Evolutionary conservation across 768 basidiomycete genomes (phyloP).

Genomic region (Auricularia auricula-judae): DNA sequence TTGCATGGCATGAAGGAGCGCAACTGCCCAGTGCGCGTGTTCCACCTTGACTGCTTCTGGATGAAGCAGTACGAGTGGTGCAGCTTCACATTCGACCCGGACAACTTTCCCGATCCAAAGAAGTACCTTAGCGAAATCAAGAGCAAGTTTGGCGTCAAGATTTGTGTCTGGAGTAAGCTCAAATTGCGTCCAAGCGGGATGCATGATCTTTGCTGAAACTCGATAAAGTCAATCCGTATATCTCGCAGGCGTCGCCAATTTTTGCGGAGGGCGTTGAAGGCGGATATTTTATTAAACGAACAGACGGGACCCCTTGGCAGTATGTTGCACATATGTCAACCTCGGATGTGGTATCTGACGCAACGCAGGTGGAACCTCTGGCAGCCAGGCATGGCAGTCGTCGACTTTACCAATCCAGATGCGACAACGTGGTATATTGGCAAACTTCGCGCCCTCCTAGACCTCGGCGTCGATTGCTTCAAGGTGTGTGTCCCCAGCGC

Average conservation of each 20-base stretch:
- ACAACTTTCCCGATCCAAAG: conserved; percentile 59
- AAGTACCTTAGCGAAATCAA: conserved; percentile 50
- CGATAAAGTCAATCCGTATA: conserved; percentile 49
- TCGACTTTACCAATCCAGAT: conserved; percentile 55
- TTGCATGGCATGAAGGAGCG: conserved; percentile 60
- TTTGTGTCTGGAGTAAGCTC: conserved; percentile 57
- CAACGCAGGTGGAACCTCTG: conserved; percentile 65
- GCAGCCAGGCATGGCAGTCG: conserved; percentile 51
- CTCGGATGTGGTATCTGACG: conserved; percentile 5
- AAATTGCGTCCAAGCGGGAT: not conserved
- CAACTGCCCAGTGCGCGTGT: conserved; percentile 52
- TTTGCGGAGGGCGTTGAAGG: conserved; percentile 57
- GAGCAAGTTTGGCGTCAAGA: conserved; percentile 51
- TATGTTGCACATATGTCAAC: not conserved
- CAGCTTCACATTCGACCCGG: conserved; percentile 63
- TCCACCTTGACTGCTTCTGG: conserved; percentile 62
- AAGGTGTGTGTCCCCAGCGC: conserved; percentile 24
- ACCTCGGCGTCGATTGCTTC: conserved; percentile 43
- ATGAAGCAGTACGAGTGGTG: not conserved
- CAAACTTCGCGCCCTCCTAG: conserved; percentile 39
- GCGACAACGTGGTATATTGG: conserved; percentile 45
- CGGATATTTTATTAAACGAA: conserved; percentile 62
- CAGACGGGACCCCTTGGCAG: conserved; percentile 39
- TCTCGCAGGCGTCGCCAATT: conserved; percentile 56
- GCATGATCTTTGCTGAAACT: not conserved